Evolutionary conservation across 2,329 filamentous ascomycete genomes (phyloP).

Genomic region (Nannizziopsis arthrosporioides): DNA sequence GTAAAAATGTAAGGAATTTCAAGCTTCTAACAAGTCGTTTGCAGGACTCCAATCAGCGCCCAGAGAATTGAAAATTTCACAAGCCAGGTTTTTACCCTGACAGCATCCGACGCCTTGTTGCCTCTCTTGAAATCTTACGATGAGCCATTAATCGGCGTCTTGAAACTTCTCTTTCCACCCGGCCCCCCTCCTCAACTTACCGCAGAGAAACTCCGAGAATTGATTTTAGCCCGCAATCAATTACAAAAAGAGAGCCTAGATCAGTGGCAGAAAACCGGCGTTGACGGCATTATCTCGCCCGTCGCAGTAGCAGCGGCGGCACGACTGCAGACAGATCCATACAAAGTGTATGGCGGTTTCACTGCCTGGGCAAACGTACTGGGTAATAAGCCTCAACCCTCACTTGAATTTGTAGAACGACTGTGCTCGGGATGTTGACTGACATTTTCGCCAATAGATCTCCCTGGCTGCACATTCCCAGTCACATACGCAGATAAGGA

Average conservation of each 20-base stretch:
- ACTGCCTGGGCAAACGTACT: slow-evolving; percentile 20
- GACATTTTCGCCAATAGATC: slow-evolving; percentile 11
- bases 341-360: slow-evolving; percentile 18
- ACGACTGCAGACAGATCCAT: slow-evolving; percentile 17
- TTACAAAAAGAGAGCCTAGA: slow-evolving; percentile 15
- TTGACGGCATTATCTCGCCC: slow-evolving; percentile 13
- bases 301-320: slow-evolving; percentile 6
- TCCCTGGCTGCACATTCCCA: slow-evolving; percentile 25
- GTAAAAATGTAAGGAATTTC: not conserved
- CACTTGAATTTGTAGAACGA: not conserved
- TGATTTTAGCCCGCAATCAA: slow-evolving; percentile 19
- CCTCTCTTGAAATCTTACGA: slow-evolving; percentile 17
- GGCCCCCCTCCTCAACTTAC: slow-evolving; percentile 11
- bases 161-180: slow-evolving; percentile 11
- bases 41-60: slow-evolving; percentile 2
- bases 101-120: slow-evolving; percentile 22
- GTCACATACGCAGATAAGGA: slow-evolving; percentile 41
- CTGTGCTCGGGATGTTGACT: not conserved
- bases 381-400: slow-evolving; percentile 16
- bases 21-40: not conserved
- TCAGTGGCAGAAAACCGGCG: slow-evolving; percentile 12
- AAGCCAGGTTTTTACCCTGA: slow-evolving; percentile 3
- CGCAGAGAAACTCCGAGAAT: slow-evolving; percentile 20
- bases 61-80: not conserved
- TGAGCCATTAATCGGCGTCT: slow-evolving; percentile 17